Percentiles rank a stretch among this genome's conserved stretches.
phyloP scores from a whole-genome alignment of 2,329 filamentous ascomycete species.

The Fusarium begoniae region DNA sequence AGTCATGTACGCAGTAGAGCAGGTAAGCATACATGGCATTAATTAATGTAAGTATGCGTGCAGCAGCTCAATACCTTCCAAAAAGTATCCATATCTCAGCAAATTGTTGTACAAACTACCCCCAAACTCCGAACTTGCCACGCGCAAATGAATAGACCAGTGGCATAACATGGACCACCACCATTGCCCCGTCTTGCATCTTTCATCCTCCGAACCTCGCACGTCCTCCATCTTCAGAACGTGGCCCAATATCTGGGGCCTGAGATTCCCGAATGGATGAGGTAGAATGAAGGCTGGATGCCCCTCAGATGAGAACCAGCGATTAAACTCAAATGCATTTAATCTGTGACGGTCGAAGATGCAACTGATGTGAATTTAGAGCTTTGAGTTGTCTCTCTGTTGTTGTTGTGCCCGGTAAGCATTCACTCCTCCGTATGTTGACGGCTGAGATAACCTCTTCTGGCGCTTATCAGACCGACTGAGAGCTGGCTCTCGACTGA shows the following conservation, averaged over 20 bases:
- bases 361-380: background rate
- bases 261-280: background rate
- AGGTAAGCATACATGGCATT: background rate
- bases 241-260: background rate
- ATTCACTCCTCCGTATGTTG: constrained; percentile 42
- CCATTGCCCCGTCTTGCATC: background rate
- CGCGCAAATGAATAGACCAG: background rate
- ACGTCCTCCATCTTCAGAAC: background rate
- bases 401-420: constrained; percentile 32
- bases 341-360: background rate
- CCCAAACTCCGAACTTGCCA: background rate
- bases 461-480: constrained; percentile 6
- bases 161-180: background rate
- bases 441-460: constrained; percentile 6
- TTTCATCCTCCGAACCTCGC: background rate
- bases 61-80: background rate
- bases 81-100: background rate
- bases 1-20: background rate
- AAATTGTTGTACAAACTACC: background rate
- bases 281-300: background rate
- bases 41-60: background rate
- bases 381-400: background rate
- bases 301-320: background rate
- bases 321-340: background rate
- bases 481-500: background rate